Evolutionary conservation across 805 yeast genomes (phyloP).

Genomic region (Pichia cephalocereana): DNA sequence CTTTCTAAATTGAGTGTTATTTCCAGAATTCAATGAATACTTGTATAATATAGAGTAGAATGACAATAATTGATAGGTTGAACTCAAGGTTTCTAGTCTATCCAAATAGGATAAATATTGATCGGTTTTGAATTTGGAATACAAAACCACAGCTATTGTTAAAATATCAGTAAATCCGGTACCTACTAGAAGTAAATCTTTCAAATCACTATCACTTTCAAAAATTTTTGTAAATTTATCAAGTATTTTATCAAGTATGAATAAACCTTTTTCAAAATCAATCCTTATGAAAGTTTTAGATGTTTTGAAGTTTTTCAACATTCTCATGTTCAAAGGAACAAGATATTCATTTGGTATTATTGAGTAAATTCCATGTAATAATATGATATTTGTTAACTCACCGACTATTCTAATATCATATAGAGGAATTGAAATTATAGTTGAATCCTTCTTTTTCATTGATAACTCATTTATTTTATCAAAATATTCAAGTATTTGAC

Average conservation of each 20-base stretch:
- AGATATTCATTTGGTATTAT: slow-evolving; percentile 49
- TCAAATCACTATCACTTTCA: slow-evolving; percentile 36
- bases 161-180: slow-evolving; percentile 57
- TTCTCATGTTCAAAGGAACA: slow-evolving; percentile 53
- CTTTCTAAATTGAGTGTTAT: slow-evolving; percentile 26
- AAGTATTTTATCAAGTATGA: slow-evolving; percentile 20
- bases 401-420: slow-evolving; percentile 78
- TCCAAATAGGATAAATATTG: not conserved
- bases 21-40: not conserved
- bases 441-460: slow-evolving; percentile 16
- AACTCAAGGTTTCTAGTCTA: slow-evolving; percentile 35
- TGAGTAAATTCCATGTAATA: slow-evolving; percentile 65
- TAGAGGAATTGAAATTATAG: slow-evolving; percentile 57
- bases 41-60: slow-evolving; percentile 43
- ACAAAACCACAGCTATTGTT: slow-evolving; percentile 26
- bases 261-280: slow-evolving; percentile 10
- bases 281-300: slow-evolving; percentile 18
- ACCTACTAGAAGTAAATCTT: slow-evolving; percentile 49
- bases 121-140: slow-evolving; percentile 27
- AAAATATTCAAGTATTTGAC: slow-evolving; percentile 30
- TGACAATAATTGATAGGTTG: slow-evolving; percentile 59
- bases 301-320: slow-evolving; percentile 38
- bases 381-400: slow-evolving; percentile 50
- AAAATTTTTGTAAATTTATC: slow-evolving; percentile 28
- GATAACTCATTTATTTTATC: slow-evolving; percentile 32